These are phyloP conservation scores for Plectosphaerella sp. DNA, from an alignment of 2,329 filamentous ascomycete genomes.

Conservation along the genomic window DNA sequence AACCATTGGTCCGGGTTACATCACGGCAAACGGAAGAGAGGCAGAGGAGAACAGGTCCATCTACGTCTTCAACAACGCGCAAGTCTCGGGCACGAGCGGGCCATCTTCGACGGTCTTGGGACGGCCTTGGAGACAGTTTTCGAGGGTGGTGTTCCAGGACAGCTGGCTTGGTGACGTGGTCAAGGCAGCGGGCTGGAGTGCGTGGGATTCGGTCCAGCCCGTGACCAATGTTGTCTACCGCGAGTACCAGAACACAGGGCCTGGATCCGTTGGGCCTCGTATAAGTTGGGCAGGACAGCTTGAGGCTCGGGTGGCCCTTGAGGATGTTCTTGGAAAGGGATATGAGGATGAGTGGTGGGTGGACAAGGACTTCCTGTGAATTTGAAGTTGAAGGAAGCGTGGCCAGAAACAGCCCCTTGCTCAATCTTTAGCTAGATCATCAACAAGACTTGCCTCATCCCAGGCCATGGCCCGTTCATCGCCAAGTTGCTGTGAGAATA, in stretches of 20 bases:
- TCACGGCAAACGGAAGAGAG: conserved; percentile 40
- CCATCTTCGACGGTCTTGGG: conserved; percentile 43
- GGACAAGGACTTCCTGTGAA: conserved; percentile 2
- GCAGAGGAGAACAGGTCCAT: conserved; percentile 42
- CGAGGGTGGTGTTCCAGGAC: conserved; percentile 45
- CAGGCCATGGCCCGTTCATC: too few species aligned
- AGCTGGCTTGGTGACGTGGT: conserved; percentile 42
- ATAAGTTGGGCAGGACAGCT: conserved; percentile 5
- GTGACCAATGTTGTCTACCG: conserved; percentile 44
- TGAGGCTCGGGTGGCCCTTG: not conserved
- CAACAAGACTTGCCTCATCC: too few species aligned
- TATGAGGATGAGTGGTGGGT: conserved; percentile 11
- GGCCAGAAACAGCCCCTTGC: too few species aligned
- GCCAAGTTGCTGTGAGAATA: too few species aligned
- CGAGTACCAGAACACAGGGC: conserved; percentile 49
- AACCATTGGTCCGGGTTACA: conserved; percentile 38
- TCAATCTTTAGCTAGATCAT: too few species aligned
- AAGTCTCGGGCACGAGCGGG: conserved; percentile 21
- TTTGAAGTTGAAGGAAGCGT: too few species aligned
- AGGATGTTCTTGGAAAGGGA: conserved; percentile 1
- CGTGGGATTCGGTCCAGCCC: conserved; percentile 32
- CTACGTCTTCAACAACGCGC: conserved; percentile 37
- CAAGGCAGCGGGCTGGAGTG: conserved; percentile 44
- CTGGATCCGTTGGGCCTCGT: conserved; percentile 27
- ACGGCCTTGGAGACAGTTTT: conserved; percentile 46